These are phyloP conservation scores for Aphanomyces astaci DNA, from an alignment of 352 stramenopile species.

Conservation along the genomic window DNA sequence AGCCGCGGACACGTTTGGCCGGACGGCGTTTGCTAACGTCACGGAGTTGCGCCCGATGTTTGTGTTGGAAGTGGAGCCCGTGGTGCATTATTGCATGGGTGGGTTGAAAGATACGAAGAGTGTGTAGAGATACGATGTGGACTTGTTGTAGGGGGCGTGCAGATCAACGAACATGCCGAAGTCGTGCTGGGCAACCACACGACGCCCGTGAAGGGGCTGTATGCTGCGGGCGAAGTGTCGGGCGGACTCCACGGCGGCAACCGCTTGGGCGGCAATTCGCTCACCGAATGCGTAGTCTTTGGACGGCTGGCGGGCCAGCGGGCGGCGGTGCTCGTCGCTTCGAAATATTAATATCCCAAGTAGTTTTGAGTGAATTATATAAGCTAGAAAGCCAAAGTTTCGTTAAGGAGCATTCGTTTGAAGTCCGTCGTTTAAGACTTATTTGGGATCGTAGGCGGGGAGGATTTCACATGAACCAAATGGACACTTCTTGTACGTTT, in stretches of 20 bases:
- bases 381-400: no score
- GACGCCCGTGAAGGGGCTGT: conserved; percentile 71
- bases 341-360: no score
- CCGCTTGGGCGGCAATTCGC: conserved; percentile 80
- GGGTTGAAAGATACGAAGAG: conserved; percentile 17
- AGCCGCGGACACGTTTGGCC: conserved; percentile 58
- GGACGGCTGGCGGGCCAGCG: conserved; percentile 53
- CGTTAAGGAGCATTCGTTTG: no score
- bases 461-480: background rate
- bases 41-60: conserved; percentile 67
- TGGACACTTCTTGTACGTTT: background rate
- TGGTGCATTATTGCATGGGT: conserved; percentile 78
- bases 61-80: conserved; percentile 64
- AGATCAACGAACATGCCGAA: conserved; percentile 81
- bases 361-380: no score
- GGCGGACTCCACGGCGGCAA: conserved; percentile 91
- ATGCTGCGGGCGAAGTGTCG: conserved; percentile 89
- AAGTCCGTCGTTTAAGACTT: no score
- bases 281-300: conserved; percentile 91
- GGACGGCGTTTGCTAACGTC: conserved; percentile 64
- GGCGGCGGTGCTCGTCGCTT: no score
- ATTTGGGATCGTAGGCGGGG: background rate
- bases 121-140: conserved; percentile 37
- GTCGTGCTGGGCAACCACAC: conserved; percentile 53
- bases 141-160: conserved; percentile 67